These are phyloP conservation scores for Candida smagusa DNA, from an alignment of 1,139 yeast genomes.

Conservation along the genomic window DNA sequence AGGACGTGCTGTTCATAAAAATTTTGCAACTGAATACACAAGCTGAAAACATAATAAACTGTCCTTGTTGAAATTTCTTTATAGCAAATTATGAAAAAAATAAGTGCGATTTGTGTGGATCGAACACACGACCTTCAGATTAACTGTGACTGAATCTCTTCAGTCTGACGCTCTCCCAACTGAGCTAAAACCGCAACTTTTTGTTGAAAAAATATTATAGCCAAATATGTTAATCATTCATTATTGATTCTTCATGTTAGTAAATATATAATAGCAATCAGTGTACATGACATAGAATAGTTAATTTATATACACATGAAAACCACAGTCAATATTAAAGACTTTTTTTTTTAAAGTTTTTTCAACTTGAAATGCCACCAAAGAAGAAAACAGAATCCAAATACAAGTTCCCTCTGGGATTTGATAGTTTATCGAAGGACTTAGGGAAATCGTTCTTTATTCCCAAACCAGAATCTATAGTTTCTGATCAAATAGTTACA, in stretches of 20 bases:
- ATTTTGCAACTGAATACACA: too few species aligned
- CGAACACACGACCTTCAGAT: conserved; percentile 59
- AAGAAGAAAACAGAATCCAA: conserved; percentile 6
- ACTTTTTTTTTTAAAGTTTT: background rate
- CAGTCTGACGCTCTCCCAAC: conserved; percentile 34
- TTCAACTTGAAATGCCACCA: conserved; percentile 9
- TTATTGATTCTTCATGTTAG: too few species aligned
- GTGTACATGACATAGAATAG: too few species aligned
- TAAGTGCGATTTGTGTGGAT: conserved; percentile 35
- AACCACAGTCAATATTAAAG: too few species aligned
- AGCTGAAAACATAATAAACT: too few species aligned
- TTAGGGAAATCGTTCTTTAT: conserved; percentile 26
- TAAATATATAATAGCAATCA: too few species aligned
- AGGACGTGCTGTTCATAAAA: too few species aligned
- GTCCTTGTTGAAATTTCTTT: too few species aligned
- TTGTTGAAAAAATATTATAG: background rate
- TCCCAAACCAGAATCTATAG: conserved; percentile 31
- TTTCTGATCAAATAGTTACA: conserved; percentile 45
- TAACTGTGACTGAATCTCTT: conserved; percentile 31
- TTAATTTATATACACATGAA: too few species aligned
- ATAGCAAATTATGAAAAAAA: conserved; percentile 3
- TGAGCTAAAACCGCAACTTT: conserved; percentile 13
- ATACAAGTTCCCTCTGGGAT: conserved; percentile 28
- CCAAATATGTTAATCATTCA: too few species aligned
- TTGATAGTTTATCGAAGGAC: conserved; percentile 19